phyloP scores from a whole-genome alignment of 306 rosid genomes.

The Lathyrus oleraceus region DNA sequence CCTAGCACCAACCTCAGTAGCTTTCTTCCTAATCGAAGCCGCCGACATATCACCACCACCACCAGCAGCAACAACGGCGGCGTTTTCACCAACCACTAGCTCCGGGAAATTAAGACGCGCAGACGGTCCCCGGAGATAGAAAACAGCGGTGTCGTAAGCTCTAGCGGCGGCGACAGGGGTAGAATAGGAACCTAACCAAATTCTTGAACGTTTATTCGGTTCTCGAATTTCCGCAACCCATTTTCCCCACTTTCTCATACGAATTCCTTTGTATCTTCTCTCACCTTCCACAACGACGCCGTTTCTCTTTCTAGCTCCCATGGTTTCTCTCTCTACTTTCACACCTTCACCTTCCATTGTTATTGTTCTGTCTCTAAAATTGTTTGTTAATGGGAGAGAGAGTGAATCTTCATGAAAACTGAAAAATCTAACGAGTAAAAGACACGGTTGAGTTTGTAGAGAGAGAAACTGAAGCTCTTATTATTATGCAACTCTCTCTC shows the following conservation, averaged over 20 bases:
- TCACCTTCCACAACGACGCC: conserved; percentile 44
- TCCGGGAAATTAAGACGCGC: conserved; percentile 94
- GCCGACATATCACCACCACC: conserved; percentile 70
- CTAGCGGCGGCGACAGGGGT: conserved; percentile 94
- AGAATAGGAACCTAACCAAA: conserved; percentile 97
- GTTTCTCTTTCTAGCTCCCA: conserved; percentile 33
- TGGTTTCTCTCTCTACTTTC: conserved; percentile 25
- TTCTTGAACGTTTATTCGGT: conserved; percentile 92
- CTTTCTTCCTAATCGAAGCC: conserved; percentile 79
- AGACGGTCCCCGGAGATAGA: conserved; percentile 80
- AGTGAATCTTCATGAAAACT: conserved; percentile 38
- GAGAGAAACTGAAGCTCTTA: conserved; percentile 31
- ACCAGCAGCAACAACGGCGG: conserved; percentile 7
- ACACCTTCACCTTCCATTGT: conserved; percentile 31
- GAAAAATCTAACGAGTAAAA: conserved; percentile 37
- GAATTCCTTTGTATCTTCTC: conserved; percentile 90
- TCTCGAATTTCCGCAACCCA: conserved; percentile 99
- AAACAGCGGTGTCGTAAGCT: conserved; percentile 97
- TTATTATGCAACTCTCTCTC: not conserved
- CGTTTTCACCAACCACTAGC: conserved; percentile 42
- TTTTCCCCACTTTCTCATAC: conserved; percentile 99
- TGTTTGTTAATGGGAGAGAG: conserved; percentile 25
- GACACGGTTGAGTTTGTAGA: conserved; percentile 13
- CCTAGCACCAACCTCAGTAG: conserved; percentile 89
- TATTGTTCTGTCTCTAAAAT: not conserved